Evolutionary conservation across 495 filamentous ascomycete species (phyloP).

Genomic region (Hypoxylon perforatum): DNA sequence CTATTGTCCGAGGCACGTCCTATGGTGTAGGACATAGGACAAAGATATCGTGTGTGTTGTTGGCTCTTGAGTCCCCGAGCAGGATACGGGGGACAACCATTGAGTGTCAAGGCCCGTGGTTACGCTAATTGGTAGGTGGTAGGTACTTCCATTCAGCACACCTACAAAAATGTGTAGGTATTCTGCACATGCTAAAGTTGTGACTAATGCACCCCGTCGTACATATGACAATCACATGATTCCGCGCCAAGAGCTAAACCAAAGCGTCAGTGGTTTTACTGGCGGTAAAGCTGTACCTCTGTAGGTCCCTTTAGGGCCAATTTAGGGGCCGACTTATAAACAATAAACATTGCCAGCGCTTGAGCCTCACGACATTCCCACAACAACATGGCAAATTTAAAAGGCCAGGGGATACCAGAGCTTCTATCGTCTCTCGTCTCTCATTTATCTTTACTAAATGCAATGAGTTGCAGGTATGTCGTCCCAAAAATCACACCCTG

Average conservation of each 20-base stretch:
- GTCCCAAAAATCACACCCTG: constrained; percentile 27
- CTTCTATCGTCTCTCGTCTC: background rate
- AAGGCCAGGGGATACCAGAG: background rate
- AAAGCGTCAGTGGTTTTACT: background rate
- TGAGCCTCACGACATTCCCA: constrained; percentile 3
- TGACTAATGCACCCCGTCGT: constrained; percentile 1
- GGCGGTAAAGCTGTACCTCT: background rate
- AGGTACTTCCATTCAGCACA: no score
- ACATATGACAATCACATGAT: background rate
- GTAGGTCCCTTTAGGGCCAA: background rate
- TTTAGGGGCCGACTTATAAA: constrained; percentile 6
- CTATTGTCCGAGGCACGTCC: no score
- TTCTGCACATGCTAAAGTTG: no score
- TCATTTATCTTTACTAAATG: constrained; percentile 6
- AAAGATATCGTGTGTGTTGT: no score
- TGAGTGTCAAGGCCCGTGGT: no score
- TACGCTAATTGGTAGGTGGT: no score
- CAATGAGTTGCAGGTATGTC: constrained; percentile 25
- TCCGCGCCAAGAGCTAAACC: background rate
- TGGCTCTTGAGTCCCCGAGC: no score
- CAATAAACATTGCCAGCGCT: background rate
- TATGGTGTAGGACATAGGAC: no score
- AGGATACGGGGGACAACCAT: no score
- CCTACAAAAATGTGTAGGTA: no score
- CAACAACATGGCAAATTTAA: constrained; percentile 21